These are phyloP conservation scores for Mycena albidolilacea DNA, from an alignment of 768 basidiomycete species.

Conservation along the genomic window DNA sequence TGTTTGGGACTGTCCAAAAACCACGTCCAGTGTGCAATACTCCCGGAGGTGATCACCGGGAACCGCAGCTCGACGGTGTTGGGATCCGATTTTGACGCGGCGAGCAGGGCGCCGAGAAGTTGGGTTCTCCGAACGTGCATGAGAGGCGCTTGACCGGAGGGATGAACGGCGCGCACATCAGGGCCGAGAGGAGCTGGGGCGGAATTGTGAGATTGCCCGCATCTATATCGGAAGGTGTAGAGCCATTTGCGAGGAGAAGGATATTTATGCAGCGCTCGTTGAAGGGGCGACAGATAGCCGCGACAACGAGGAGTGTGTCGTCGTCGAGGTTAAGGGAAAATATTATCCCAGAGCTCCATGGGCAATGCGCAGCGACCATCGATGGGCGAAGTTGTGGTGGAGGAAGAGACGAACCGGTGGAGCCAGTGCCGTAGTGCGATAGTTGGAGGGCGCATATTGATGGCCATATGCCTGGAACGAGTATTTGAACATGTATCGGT, in stretches of 20 bases:
- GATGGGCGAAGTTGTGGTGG: not conserved
- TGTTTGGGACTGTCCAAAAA: not conserved
- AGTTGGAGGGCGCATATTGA: too few relatives aligned
- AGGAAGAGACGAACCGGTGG: too few relatives aligned
- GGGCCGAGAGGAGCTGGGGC: not conserved
- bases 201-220: not conserved
- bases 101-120: not conserved
- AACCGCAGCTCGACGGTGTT: not conserved
- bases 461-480: too few relatives aligned
- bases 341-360: not conserved
- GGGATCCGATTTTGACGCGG: not conserved
- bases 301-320: not conserved
- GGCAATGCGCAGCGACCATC: not conserved
- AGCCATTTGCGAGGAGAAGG: not conserved
- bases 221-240: not conserved
- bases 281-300: not conserved
- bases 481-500: too few relatives aligned
- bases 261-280: not conserved
- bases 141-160: not conserved
- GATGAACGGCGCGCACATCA: not conserved
- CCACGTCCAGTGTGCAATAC: not conserved
- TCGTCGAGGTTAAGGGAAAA: not conserved
- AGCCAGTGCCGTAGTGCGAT: too few relatives aligned
- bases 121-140: not conserved
- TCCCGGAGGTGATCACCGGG: not conserved